These are phyloP conservation scores for Backusella luteola DNA, from an alignment of 192 early-diverging fungal species.

Conservation along the genomic window DNA sequence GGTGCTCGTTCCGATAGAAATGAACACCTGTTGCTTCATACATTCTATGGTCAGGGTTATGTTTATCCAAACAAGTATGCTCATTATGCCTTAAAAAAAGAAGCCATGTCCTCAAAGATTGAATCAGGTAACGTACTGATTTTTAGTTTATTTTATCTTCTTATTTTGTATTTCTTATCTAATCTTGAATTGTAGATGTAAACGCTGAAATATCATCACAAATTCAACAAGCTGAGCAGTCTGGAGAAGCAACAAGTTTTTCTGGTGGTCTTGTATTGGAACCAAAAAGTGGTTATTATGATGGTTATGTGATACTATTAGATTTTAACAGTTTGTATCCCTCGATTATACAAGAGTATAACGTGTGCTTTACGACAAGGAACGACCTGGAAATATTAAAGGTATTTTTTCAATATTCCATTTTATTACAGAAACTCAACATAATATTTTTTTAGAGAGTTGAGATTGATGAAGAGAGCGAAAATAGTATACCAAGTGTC, in stretches of 20 bases:
- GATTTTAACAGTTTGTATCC: constrained; percentile 99
- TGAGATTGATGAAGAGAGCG: constrained; percentile 28
- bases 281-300: constrained; percentile 96
- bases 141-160: not conserved
- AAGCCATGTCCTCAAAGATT: not conserved
- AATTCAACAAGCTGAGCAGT: not conserved
- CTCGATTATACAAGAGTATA: constrained; percentile 99
- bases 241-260: constrained; percentile 40
- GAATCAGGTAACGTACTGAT: not conserved
- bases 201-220: not conserved
- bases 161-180: constrained; percentile 26
- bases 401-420: not conserved
- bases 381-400: not conserved
- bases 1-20: constrained; percentile 94
- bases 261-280: constrained; percentile 95
- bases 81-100: not conserved
- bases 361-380: constrained; percentile 96
- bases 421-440: not conserved
- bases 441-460: not conserved
- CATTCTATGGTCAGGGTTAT: constrained; percentile 89
- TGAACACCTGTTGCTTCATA: constrained; percentile 92
- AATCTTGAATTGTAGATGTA: not conserved
- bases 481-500: constrained; percentile 64
- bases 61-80: constrained; percentile 84
- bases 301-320: constrained; percentile 88